A percentile compares a stretch with the other conserved stretches of the same genome.
phyloP scores from a whole-genome alignment of 257 asterid genomes.

The Nicotiana undulata region DNA sequence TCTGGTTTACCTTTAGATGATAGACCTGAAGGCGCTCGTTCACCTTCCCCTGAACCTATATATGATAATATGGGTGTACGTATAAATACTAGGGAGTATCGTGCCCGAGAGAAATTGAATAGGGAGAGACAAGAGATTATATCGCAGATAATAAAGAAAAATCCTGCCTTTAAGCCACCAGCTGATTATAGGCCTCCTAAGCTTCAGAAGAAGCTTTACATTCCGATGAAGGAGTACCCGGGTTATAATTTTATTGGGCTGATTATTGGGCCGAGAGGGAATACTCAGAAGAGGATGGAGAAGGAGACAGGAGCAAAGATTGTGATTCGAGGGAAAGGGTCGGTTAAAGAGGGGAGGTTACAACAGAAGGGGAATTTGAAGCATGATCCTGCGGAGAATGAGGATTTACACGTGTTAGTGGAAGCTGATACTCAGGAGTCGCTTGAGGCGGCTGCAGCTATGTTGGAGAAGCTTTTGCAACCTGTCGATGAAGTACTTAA shows the following conservation, averaged over 20 bases:
- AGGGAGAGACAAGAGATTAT: slow-evolving; percentile 93
- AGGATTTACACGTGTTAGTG: slow-evolving; percentile 88
- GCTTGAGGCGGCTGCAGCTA: slow-evolving; percentile 86
- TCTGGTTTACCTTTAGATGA: slow-evolving; percentile 85
- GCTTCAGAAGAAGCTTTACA: slow-evolving; percentile 79
- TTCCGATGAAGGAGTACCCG: slow-evolving; percentile 91
- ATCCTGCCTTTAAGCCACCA: slow-evolving; percentile 93
- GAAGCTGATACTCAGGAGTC: slow-evolving; percentile 93
- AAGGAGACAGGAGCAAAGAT: slow-evolving; percentile 95
- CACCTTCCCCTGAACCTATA: slow-evolving; percentile 94
- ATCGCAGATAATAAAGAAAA: slow-evolving; percentile 81
- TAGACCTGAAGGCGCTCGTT: slow-evolving; percentile 86
- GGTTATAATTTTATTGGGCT: slow-evolving; percentile 93
- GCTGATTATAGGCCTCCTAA: slow-evolving; percentile 98
- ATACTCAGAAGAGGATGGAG: slow-evolving; percentile 96
- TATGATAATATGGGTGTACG: slow-evolving; percentile 87
- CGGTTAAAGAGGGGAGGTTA: slow-evolving; percentile 83
- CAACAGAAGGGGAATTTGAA: slow-evolving; percentile 88
- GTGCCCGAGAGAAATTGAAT: slow-evolving; percentile 82
- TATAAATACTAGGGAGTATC: slow-evolving; percentile 89
- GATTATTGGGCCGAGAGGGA: slow-evolving; percentile 92
- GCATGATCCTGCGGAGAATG: slow-evolving; percentile 82
- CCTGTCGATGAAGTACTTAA: slow-evolving; percentile 95
- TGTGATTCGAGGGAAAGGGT: slow-evolving; percentile 94
- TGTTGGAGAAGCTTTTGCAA: slow-evolving; percentile 93